These are phyloP conservation scores for Skeletonema tropicum DNA, from an alignment of 108 stramenopile genomes.

Conservation along the genomic window DNA sequence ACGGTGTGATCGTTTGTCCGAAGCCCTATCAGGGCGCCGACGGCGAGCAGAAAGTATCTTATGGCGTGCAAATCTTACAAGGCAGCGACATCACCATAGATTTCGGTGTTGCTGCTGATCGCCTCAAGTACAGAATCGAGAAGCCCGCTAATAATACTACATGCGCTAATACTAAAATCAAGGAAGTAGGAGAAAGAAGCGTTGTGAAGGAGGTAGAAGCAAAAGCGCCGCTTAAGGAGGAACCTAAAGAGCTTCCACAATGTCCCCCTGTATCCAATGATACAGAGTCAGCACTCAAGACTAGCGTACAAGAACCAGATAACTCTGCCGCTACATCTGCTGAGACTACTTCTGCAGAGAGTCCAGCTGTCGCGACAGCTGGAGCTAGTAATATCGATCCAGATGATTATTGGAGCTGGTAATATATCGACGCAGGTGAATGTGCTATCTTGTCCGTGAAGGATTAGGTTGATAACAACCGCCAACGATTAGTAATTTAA, in stretches of 20 bases:
- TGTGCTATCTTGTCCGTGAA: too few species aligned
- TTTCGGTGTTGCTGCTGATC: background rate
- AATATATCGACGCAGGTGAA: too few species aligned
- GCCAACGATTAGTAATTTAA: too few species aligned
- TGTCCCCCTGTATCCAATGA: background rate
- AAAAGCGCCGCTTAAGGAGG: conserved; percentile 1
- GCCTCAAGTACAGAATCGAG: background rate
- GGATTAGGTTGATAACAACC: too few species aligned
- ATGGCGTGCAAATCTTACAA: background rate
- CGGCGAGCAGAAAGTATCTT: background rate
- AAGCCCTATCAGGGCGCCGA: background rate
- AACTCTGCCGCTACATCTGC: background rate
- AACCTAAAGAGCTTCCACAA: too few species aligned
- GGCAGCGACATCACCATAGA: background rate
- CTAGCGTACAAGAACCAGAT: background rate
- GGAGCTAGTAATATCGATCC: too few species aligned
- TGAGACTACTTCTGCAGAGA: too few species aligned
- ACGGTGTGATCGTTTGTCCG: background rate
- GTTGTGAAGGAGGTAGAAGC: background rate
- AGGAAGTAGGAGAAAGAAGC: background rate
- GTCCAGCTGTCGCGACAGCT: too few species aligned
- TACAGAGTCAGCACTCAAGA: background rate
- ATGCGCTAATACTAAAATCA: background rate
- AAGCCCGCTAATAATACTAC: background rate
- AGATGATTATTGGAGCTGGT: too few species aligned